A percentile compares a stretch with the other conserved stretches of the same genome.
These are phyloP conservation scores for Gyromitra esculenta DNA, from an alignment of 2,329 filamentous ascomycete genomes.

Conservation along the genomic window DNA sequence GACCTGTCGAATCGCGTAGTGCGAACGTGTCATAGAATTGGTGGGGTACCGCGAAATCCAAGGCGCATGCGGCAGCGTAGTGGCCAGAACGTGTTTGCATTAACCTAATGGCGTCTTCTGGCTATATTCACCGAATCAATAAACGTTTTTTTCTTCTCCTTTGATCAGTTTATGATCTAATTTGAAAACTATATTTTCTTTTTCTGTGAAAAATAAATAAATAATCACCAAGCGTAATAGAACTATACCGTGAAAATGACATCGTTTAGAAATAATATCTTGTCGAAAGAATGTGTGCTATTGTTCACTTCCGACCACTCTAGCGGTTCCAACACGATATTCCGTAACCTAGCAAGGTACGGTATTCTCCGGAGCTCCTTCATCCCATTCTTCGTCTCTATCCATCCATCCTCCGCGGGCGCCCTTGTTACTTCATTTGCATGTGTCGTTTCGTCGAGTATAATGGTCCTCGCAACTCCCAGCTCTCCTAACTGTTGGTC, in stretches of 20 bases:
- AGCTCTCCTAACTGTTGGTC: constrained; percentile 66
- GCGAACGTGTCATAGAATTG: constrained; percentile 72
- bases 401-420: constrained; percentile 70
- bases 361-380: constrained; percentile 73
- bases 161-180: constrained; percentile 5
- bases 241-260: constrained; percentile 68
- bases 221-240: constrained; percentile 54
- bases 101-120: constrained; percentile 67
- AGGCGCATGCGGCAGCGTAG: constrained; percentile 71
- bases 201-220: constrained; percentile 6
- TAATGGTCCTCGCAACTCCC: constrained; percentile 67
- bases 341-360: constrained; percentile 72
- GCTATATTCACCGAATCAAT: constrained; percentile 59
- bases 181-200: neutral
- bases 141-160: neutral
- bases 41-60: constrained; percentile 69
- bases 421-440: constrained; percentile 66
- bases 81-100: constrained; percentile 68
- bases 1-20: constrained; percentile 66
- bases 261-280: constrained; percentile 71
- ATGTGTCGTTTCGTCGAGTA: constrained; percentile 70
- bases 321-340: constrained; percentile 71
- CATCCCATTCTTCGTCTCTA: constrained; percentile 67
- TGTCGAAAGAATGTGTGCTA: constrained; percentile 64
- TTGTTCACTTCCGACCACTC: constrained; percentile 62